A percentile compares a stretch with the other conserved stretches of the same genome.
Conservation (phyloP, 148 eudicot species). For the Dianthus caryophyllus region DNA sequence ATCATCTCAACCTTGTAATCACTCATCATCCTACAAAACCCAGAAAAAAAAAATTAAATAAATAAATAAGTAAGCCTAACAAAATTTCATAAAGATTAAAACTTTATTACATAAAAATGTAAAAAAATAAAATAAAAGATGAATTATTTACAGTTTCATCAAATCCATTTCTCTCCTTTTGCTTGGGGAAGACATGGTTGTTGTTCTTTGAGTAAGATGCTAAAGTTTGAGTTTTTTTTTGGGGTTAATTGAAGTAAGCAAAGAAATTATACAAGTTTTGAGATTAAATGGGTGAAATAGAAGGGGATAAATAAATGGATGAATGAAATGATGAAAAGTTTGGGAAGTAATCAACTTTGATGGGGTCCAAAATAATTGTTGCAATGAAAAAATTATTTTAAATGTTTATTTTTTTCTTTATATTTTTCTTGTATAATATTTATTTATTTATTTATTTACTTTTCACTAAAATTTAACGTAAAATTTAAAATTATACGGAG, state of each 20-base stretch:
- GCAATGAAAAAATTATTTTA: too few relatives aligned
- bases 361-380: too few relatives aligned
- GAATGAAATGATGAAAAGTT: too few relatives aligned
- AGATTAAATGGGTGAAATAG: too few relatives aligned
- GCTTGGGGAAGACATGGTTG: conserved; percentile 89
- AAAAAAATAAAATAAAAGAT: too few relatives aligned
- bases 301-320: too few relatives aligned
- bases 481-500: too few relatives aligned
- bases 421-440: too few relatives aligned
- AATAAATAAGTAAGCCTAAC: not conserved
- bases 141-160: conserved; percentile 70
- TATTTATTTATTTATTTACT: too few relatives aligned
- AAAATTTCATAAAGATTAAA: not conserved
- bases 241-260: not conserved
- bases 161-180: conserved; percentile 95
- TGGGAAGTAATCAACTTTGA: too few relatives aligned
- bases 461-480: too few relatives aligned
- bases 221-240: not conserved
- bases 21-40: conserved; percentile 89
- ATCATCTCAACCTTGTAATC: conserved; percentile 97
- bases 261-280: conserved; percentile 26
- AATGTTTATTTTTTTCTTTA: too few relatives aligned
- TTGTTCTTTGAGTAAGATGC: not conserved
- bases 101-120: not conserved
- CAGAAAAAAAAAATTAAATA: conserved; percentile 15